Percentiles rank a stretch among this genome's conserved stretches.
Evolutionary conservation across 1,139 yeast species (phyloP).

Genomic region (Suhomyces yuchorum): DNA sequence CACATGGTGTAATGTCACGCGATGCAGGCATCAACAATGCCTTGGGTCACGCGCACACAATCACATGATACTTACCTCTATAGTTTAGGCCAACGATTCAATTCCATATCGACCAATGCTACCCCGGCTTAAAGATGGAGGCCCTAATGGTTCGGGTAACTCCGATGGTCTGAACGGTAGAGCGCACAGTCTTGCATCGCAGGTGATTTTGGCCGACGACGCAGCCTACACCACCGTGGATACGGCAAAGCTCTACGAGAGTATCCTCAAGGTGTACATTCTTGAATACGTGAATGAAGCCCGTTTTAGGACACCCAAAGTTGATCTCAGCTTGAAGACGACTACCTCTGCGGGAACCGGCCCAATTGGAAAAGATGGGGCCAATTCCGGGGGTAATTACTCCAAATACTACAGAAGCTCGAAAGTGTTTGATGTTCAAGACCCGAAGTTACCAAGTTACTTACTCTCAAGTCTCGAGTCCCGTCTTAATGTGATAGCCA

Average conservation of each 20-base stretch:
- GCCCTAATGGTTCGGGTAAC: constrained; percentile 2
- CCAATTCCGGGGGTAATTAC: constrained; percentile 14
- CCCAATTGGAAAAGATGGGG: constrained; percentile 9
- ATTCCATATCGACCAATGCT: constrained; percentile 5
- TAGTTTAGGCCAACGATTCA: background rate
- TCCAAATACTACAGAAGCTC: constrained; percentile 21
- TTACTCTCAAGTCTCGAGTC: constrained; percentile 50
- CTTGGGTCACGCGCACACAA: background rate
- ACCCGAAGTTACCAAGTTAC: constrained; percentile 47
- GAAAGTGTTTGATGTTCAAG: constrained; percentile 17
- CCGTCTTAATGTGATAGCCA: constrained; percentile 55
- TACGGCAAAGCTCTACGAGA: constrained; percentile 35
- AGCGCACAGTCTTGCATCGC: constrained; percentile 29
- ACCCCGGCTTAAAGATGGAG: constrained; percentile 9
- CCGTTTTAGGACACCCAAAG: constrained; percentile 49
- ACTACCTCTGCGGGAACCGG: constrained; percentile 12
- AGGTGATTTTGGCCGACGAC: constrained; percentile 24
- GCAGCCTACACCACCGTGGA: constrained; percentile 31
- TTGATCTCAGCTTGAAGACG: constrained; percentile 9
- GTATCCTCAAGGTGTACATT: constrained; percentile 50
- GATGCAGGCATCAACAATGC: too few species aligned
- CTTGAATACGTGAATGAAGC: constrained; percentile 62
- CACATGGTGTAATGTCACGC: too few species aligned
- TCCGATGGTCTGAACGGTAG: constrained; percentile 12
- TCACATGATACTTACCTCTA: background rate